These are phyloP conservation scores for Fusarium tuaranense DNA, from an alignment of 2,329 filamentous ascomycete genomes.

Conservation along the genomic window DNA sequence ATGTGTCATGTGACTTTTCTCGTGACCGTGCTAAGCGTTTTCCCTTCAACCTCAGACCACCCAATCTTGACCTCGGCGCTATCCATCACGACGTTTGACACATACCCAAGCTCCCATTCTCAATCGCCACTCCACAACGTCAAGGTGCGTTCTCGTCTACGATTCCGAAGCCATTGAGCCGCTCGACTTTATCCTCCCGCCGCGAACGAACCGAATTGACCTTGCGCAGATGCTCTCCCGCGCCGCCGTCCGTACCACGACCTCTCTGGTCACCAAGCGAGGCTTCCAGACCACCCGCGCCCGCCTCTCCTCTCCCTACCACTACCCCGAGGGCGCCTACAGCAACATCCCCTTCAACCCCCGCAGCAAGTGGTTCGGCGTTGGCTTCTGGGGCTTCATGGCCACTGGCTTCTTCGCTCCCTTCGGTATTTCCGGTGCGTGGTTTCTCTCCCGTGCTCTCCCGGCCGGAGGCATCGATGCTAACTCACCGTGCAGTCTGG, in stretches of 20 bases:
- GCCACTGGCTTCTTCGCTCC: constrained; percentile 68
- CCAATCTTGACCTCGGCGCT: constrained; percentile 44
- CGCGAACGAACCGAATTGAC: constrained; percentile 55
- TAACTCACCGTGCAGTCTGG: constrained; percentile 57
- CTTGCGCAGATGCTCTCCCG: constrained; percentile 84
- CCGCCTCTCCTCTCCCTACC: constrained; percentile 90
- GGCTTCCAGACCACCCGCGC: constrained; percentile 93
- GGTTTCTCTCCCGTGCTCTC: constrained; percentile 32
- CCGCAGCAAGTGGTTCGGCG: constrained; percentile 83
- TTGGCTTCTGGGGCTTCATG: constrained; percentile 84
- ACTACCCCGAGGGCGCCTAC: constrained; percentile 97
- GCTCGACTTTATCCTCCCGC: background rate
- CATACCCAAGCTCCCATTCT: constrained; percentile 41
- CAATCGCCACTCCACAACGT: constrained; percentile 43
- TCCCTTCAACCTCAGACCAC: constrained; percentile 49
- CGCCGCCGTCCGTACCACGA: constrained; percentile 73
- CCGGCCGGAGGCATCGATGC: constrained; percentile 25
- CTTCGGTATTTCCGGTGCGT: constrained; percentile 73
- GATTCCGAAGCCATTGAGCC: constrained; percentile 16
- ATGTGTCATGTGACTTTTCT: constrained; percentile 30
- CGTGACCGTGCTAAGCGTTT: constrained; percentile 45
- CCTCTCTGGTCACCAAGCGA: constrained; percentile 82
- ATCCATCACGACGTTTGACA: constrained; percentile 42
- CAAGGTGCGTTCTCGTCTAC: constrained; percentile 42
- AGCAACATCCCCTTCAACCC: constrained; percentile 98